Evolutionary conservation across 169 alveolate genomes (phyloP).

Genomic region (Plasmodium gaboni): DNA sequence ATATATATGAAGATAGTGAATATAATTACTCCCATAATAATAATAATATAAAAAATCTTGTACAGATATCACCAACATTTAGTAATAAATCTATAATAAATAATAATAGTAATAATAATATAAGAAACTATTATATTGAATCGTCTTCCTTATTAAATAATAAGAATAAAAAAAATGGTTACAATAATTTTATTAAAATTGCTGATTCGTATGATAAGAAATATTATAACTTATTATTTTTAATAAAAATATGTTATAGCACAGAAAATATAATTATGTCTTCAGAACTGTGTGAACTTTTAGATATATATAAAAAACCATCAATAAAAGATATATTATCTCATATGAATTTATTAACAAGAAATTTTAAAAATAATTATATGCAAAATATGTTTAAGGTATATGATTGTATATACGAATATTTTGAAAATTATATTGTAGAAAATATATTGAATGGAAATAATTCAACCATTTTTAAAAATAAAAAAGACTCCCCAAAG

Average conservation of each 20-base stretch:
- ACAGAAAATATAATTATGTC: slow-evolving; percentile 43
- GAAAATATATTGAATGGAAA: slow-evolving; percentile 5
- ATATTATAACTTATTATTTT: slow-evolving; percentile 62
- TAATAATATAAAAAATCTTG: neutral
- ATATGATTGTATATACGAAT: slow-evolving; percentile 64
- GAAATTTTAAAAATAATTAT: slow-evolving; percentile 10
- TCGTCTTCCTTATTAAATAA: neutral
- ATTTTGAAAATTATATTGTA: slow-evolving; percentile 43
- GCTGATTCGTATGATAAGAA: slow-evolving; percentile 54
- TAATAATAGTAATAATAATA: neutral
- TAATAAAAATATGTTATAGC: slow-evolving; percentile 24
- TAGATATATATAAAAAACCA: slow-evolving; percentile 28
- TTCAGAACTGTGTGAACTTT: slow-evolving; percentile 1
- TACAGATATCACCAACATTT: neutral
- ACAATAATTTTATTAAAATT: slow-evolving; percentile 37
- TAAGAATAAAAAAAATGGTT: neutral
- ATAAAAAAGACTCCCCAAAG: neutral
- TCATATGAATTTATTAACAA: slow-evolving; percentile 33
- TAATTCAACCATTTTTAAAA: neutral
- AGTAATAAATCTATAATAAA: neutral
- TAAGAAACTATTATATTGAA: too few species aligned
- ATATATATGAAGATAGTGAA: neutral
- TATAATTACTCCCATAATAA: too few species aligned
- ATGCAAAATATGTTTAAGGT: slow-evolving; percentile 31
- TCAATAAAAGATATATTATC: slow-evolving; percentile 27